Conservation (phyloP, 768 basidiomycete genomes). For the Bullera alba region DNA sequence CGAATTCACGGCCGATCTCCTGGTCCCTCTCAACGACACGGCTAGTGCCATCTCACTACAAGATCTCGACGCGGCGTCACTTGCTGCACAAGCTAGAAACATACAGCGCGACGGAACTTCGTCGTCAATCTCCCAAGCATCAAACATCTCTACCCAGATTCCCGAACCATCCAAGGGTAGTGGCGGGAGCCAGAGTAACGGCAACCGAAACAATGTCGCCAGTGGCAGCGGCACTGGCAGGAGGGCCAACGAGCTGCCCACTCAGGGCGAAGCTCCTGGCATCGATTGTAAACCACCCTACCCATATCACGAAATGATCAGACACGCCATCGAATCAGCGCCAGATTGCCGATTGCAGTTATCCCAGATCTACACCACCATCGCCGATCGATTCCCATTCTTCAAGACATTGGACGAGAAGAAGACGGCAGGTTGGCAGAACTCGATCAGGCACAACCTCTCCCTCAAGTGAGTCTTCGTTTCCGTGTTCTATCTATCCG, state of each 20-base stretch:
- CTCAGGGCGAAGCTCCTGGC: conserved; percentile 29
- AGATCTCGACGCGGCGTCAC: conserved; percentile 3
- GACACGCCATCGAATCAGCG: conserved; percentile 33
- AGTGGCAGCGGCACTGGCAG: background rate
- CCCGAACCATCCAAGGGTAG: background rate
- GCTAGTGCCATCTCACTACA: background rate
- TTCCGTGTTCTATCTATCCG: conserved; percentile 19
- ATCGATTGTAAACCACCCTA: conserved; percentile 40
- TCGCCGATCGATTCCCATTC: conserved; percentile 38
- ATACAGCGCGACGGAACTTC: background rate
- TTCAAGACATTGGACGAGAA: conserved; percentile 36
- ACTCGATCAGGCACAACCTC: conserved; percentile 46
- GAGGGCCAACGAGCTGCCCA: conserved; percentile 32
- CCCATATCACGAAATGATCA: conserved; percentile 39
- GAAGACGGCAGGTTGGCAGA: conserved; percentile 45
- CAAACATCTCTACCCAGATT: conserved; percentile 6
- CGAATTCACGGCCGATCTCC: conserved; percentile 6
- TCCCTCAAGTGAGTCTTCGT: conserved; percentile 37
- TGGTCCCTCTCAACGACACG: conserved; percentile 21
- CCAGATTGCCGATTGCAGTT: conserved; percentile 27
- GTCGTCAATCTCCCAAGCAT: conserved; percentile 13
- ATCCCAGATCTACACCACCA: conserved; percentile 30
- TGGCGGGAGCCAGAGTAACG: too few relatives aligned
- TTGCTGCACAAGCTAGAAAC: background rate
- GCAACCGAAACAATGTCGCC: background rate